Base-by-base conservation (phyloP, 495 filamentous ascomycete genomes). In the Aspergillus campestris region DNA sequence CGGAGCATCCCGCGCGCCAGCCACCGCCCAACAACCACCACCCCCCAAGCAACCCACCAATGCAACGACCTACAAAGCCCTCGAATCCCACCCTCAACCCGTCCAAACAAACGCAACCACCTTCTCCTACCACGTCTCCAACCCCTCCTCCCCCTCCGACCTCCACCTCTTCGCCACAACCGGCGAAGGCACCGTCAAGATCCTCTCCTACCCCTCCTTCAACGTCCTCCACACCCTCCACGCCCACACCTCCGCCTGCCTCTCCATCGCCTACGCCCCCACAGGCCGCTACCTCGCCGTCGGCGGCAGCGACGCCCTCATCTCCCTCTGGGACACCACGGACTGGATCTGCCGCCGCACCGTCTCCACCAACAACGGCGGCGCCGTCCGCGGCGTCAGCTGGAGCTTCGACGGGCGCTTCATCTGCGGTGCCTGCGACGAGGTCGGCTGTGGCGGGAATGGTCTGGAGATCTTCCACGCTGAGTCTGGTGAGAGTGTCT, bases 351-450 rank as follows among this genome's bases (percentile, higher is more conserved):
- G 88, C 58, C 74, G 82, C 38, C 80, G 87, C 43, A 94, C 87
- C 4, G 68, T 95, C 14, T 81, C 82, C 13, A 78, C 78, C 43
- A 58, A 66, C 30, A 83, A 87, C 61, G 73, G 75, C n/a, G 88
- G 87, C 0, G 81, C 84, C 5, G 83, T 96, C 18, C 82, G 81
- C 50, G 88, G 81, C 56, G 77, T 98, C 31, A 87, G 86, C 52
- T 98, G 94, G 67, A 86, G 81, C 38, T 97, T 88, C 56, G 94
- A 95, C 56, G 90, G 92, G 2, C 82, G 84, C 39, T 97, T 86
- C 62, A 68, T 97, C 24, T 81, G 84, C 13, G 90, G 84, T 8
- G 88, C 87, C 9, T 86, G 84, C 50, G 89, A 95, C 56, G 89
- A 95, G 65, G 80, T 56, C 9, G 64, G 56, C 7, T 64, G 52